A percentile compares a stretch with the other conserved stretches of the same genome.
Conservation (phyloP, 371 early-diverging fungal genomes). For the Dichotomocladium elegans region DNA sequence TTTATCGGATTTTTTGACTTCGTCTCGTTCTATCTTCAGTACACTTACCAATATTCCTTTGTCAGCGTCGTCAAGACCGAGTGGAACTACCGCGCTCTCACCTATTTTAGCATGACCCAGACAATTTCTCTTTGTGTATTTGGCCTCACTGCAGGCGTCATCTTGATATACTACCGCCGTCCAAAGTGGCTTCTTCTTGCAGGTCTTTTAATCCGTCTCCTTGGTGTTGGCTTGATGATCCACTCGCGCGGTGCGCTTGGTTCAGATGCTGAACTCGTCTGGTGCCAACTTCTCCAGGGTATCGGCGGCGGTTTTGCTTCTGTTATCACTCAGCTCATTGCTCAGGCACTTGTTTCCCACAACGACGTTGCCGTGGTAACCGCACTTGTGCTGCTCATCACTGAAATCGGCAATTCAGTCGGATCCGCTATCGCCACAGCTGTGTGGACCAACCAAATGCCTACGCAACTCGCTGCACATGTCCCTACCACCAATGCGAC, state of each 20-base stretch:
- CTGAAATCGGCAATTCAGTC: constrained; percentile 33
- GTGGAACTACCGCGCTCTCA: constrained; percentile 6
- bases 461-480: constrained; percentile 21
- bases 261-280: constrained; percentile 34
- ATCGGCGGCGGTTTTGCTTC: constrained; percentile 40
- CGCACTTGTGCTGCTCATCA: constrained; percentile 34
- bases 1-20: constrained; percentile 17
- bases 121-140: constrained; percentile 10
- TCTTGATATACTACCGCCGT: constrained; percentile 9
- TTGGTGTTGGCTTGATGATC: constrained; percentile 49
- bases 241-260: constrained; percentile 35
- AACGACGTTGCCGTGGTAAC: constrained; percentile 37
- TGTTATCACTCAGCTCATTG: constrained; percentile 17
- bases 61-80: constrained; percentile 12
- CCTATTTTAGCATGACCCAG: constrained; percentile 11
- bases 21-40: constrained; percentile 17
- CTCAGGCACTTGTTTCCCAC: constrained; percentile 20
- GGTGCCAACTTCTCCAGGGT: constrained; percentile 42
- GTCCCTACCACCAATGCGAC: constrained; percentile 41
- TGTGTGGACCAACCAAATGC: constrained; percentile 44
- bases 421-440: constrained; percentile 43
- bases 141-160: constrained; percentile 12
- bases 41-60: constrained; percentile 15
- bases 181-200: constrained; percentile 11
- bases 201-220: constrained; percentile 29